Evolutionary conservation across 2,329 filamentous ascomycete species (phyloP).

Genomic region (Pleomassaria siparia): DNA sequence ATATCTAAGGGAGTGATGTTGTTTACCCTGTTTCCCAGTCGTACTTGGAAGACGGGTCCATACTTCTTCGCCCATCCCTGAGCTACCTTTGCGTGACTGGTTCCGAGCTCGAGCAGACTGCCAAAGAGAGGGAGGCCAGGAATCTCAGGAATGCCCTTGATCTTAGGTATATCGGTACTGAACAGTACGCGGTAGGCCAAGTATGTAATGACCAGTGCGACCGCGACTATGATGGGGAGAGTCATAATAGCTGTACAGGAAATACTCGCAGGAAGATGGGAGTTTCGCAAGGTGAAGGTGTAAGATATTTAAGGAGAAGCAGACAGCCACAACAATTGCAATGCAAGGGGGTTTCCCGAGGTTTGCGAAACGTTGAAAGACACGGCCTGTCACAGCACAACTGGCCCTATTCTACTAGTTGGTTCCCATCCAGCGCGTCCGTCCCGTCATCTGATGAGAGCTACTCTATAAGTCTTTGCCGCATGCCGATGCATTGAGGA

Average conservation of each 20-base stretch:
- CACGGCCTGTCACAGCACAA: neutral
- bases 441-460: conserved; percentile 1
- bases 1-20: neutral
- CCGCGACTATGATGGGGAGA: conserved; percentile 45
- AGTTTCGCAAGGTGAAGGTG: neutral
- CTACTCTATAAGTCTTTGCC: conserved; percentile 1
- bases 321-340: neutral
- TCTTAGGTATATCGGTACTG: conserved; percentile 51
- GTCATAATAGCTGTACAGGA: conserved; percentile 29
- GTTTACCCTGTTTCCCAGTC: conserved; percentile 65
- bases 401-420: neutral
- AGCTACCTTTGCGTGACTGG: conserved; percentile 50
- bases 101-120: conserved; percentile 49
- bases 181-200: conserved; percentile 47
- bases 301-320: neutral
- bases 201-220: conserved; percentile 44
- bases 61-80: conserved; percentile 51
- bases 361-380: neutral
- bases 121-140: conserved; percentile 52
- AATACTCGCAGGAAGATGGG: neutral
- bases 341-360: neutral
- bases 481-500: neutral
- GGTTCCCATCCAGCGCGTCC: neutral
- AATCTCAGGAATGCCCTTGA: conserved; percentile 51
- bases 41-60: conserved; percentile 53